Base-by-base conservation (phyloP, 805 yeast genomes). In the Peterozyma toletana region DNA sequence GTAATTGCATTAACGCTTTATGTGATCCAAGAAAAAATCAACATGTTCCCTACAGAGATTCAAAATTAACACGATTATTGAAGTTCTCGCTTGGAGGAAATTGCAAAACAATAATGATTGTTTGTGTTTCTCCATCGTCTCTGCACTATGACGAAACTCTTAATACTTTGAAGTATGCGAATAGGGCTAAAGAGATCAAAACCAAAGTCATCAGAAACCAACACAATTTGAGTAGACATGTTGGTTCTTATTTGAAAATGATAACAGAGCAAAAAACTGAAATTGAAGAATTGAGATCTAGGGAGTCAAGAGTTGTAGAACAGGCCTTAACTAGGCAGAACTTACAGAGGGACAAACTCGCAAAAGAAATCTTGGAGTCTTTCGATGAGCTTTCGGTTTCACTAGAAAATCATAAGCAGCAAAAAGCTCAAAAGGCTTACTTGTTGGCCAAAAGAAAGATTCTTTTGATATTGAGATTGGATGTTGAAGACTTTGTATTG, bases 91-190 rank as follows among this genome's bases (percentile, higher is more conserved):
- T 91, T 11, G 96, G 96, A 3, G 97, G 97, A 0, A 87, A 88
- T 57, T 91, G 98, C 63, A 84, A 86, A 58, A 91, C 98, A 0
- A 90, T 88, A 4, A 91, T 91, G 98, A 86, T 91, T 51, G 97
- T 89, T 2, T 91, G 98, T 62, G 76, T 91, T 3, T 83, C 95
- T 3, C 97, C 97, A 0, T 84, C 89, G 47, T 77, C 86, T 30
- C 72, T 70, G 37, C 97, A 91, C 60, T 89, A 88, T 59, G 98
- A 91, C 56, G 98, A 91, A 57, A 90, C 98, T 1, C 67, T 86
- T 42, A 91, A 91, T 59, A 87, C 97, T 0, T 71, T 91, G 48
- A 86, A 87, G 58, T 91, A 90, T 60, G 97, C 97, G 0, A 80
- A 88, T 57, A 68, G 96, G 36, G 97, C 96, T 13, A 89, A 89